phyloP scores from a whole-genome alignment of 176 grass and related monocot species.

The Tillandsia leiboldiana region DNA sequence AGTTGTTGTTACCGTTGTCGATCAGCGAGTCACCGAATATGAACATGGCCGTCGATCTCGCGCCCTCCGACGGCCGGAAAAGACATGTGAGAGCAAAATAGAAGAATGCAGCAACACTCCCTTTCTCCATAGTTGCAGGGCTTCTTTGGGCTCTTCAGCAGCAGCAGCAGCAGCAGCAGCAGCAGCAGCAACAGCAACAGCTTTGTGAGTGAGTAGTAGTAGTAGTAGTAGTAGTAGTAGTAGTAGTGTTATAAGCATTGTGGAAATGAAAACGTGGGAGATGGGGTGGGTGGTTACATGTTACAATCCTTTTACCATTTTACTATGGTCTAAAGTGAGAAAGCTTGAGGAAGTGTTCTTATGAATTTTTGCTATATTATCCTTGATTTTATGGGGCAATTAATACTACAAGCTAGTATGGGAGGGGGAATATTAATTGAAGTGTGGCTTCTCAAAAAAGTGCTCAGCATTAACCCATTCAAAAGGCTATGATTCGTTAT shows the following conservation, averaged over 20 bases:
- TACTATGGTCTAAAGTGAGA: conserved; percentile 1
- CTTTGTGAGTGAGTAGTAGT: neutral
- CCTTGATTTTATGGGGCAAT: neutral
- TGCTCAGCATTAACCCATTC: no score
- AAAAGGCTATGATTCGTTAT: no score
- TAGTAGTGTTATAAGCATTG: conserved; percentile 4
- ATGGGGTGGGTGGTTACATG: conserved; percentile 6
- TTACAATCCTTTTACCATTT: conserved; percentile 12
- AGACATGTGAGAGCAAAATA: neutral
- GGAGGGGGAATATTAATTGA: neutral
- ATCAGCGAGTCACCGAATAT: conserved; percentile 18
- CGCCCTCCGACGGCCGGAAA: neutral
- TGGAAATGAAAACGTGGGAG: conserved; percentile 1
- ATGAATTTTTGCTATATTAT: neutral
- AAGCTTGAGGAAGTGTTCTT: neutral
- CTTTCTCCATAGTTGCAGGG: neutral
- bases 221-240: neutral
- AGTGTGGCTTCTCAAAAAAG: no score
- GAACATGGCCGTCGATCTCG: conserved; percentile 7
- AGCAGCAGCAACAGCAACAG: neutral
- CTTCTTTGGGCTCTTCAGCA: neutral
- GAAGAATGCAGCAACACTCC: neutral
- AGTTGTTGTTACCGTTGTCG: conserved; percentile 22
- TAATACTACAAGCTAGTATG: neutral
- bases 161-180: neutral